Evolutionary conservation across 2,329 filamentous ascomycete species (phyloP).

Genomic region (Laburnicola sp.): DNA sequence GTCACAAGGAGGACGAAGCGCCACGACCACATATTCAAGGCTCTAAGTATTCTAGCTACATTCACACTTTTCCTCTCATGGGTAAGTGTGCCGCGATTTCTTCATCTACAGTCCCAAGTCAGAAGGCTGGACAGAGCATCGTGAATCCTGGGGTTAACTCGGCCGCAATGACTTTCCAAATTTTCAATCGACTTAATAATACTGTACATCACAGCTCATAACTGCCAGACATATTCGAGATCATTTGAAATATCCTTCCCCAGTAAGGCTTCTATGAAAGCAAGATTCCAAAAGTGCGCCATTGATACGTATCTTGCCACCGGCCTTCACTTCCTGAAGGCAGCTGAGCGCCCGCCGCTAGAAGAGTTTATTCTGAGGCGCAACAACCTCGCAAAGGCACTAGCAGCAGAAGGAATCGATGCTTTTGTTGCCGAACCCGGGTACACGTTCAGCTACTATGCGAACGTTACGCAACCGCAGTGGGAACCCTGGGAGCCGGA

Average conservation of each 20-base stretch:
- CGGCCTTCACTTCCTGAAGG: conserved; percentile 56
- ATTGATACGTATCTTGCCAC: conserved; percentile 55
- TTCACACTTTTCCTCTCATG: neutral
- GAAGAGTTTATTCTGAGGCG: conserved; percentile 60
- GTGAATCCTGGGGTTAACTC: too few relatives aligned
- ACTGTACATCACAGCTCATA: neutral
- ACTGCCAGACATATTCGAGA: neutral
- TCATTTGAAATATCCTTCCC: neutral
- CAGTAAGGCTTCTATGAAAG: conserved; percentile 4
- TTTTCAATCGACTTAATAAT: neutral
- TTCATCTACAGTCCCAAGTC: neutral
- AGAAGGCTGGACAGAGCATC: too few relatives aligned
- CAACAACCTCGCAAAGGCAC: conserved; percentile 59
- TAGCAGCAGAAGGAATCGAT: conserved; percentile 56
- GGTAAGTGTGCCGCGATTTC: neutral
- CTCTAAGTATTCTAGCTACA: neutral
- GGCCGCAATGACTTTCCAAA: too few relatives aligned
- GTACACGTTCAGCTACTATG: conserved; percentile 67
- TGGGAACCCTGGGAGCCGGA: conserved; percentile 69
- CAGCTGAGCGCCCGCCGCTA: conserved; percentile 52
- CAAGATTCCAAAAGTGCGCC: conserved; percentile 54
- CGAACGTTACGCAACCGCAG: conserved; percentile 62
- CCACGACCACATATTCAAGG: neutral
- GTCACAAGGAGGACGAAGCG: neutral
- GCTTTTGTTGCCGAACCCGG: conserved; percentile 66